Conservation (phyloP, 2,329 filamentous ascomycete genomes). For the Microcyclospora tardicrescens region DNA sequence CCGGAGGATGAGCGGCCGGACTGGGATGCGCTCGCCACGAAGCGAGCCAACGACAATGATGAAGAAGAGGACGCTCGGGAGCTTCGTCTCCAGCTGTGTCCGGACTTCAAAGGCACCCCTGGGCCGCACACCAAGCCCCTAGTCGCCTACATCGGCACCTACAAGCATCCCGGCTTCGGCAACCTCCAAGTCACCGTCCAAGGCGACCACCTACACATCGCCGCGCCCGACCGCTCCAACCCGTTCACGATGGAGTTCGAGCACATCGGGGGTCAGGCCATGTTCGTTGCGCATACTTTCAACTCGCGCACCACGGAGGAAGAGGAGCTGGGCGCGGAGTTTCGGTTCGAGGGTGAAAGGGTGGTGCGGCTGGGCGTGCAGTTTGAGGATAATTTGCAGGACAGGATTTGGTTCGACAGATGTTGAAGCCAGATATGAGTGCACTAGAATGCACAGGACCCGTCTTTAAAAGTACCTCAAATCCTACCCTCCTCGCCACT, state of each 20-base stretch:
- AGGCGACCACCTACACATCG: slow-evolving; percentile 19
- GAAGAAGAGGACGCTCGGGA: slow-evolving; percentile 3
- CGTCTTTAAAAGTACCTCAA: too few species aligned
- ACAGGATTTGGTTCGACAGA: slow-evolving; percentile 22
- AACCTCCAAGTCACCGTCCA: slow-evolving; percentile 14
- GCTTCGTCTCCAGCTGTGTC: slow-evolving; percentile 4
- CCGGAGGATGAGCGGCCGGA: slow-evolving; percentile 10
- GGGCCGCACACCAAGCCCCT: slow-evolving; percentile 10
- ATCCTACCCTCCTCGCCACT: too few species aligned
- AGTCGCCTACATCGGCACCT: slow-evolving; percentile 13
- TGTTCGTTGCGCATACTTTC: slow-evolving; percentile 16
- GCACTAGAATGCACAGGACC: too few species aligned
- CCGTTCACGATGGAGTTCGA: slow-evolving; percentile 22
- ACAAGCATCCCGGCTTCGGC: slow-evolving; percentile 19
- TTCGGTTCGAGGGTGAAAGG: slow-evolving; percentile 10
- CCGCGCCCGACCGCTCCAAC: slow-evolving; percentile 22
- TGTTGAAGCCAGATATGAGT: too few species aligned
- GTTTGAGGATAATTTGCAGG: slow-evolving; percentile 11
- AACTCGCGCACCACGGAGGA: slow-evolving; percentile 7
- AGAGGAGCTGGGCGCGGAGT: slow-evolving; percentile 9
- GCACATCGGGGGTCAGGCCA: slow-evolving; percentile 16
- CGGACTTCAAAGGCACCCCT: slow-evolving; percentile 3
- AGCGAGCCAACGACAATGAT: slow-evolving; percentile 3
- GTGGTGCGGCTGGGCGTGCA: slow-evolving; percentile 12
- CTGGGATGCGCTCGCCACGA: slow-evolving; percentile 5